Evolutionary conservation across 2,329 filamentous ascomycete genomes (phyloP), one percentile per base, ranked within the genome.

Genomic region (Sporothrix euskadiensis): DNA sequence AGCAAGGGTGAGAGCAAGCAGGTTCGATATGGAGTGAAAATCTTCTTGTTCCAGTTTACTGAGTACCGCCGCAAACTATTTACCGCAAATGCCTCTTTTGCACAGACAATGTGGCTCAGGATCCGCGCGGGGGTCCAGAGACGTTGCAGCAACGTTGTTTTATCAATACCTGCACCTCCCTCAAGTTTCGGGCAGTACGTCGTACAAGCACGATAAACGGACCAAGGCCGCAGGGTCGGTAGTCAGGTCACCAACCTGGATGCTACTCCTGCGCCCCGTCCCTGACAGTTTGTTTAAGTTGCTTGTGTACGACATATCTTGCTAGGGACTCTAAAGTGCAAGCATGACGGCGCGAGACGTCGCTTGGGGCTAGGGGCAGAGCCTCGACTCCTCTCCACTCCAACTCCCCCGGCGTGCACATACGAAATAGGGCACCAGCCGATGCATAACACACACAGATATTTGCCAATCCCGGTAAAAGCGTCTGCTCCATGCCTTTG

Each of bases 381-480:
- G 59, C 39, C 35, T 65, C 35, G 1, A 35, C 8, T 44, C n/a
- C 59, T 63, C 39, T n/a, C 44, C 44, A 52, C 44, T 8, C 19
- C 19, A 41, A 56, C 7, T 52, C 14, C 16, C n/a, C 63, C 22
- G 22, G 63, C 8, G 12, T 39, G 65, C 22, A 59, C 9, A 41
- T 69, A 56, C 52, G 26, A 47, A 73, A 65, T 69, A 74, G 59
- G 74, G 70, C 74, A 71, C 76, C 16, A 69, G 73, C 44, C 47
- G 30, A 54, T 76, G 78, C 78, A 79, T 79, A 75, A 79, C 76
- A 76, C 74, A 69, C 73, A 73, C 71, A 77, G 76, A 77, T 75
- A 77, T 78, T 78, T 78, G 75, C 76, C 78, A 78, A 78, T 79
- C 77, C 77, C 77, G 79, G 78, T 75, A 79, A 79, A 79, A 79